Conservation (phyloP, 768 basidiomycete species). For the Collybia sp. region DNA sequence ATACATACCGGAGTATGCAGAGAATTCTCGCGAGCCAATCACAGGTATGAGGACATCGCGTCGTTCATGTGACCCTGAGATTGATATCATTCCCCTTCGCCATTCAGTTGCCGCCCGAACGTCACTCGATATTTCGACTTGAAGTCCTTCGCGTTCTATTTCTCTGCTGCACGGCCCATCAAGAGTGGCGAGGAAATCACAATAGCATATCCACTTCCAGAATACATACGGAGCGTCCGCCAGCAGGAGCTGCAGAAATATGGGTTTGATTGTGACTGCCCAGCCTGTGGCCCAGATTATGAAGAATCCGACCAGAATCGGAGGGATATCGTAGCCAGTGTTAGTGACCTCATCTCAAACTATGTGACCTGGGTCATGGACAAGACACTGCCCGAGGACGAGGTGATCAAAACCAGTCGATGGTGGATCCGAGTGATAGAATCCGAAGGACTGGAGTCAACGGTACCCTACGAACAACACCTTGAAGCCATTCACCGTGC, state of each 20-base stretch:
- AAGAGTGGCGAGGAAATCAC: conserved; percentile 25
- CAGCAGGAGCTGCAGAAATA: conserved; percentile 21
- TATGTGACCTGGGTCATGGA: conserved; percentile 11
- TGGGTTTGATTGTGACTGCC: conserved; percentile 20
- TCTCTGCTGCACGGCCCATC: conserved; percentile 21
- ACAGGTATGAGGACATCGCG: conserved; percentile 19
- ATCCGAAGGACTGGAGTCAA: conserved; percentile 14
- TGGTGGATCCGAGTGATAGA: conserved; percentile 12
- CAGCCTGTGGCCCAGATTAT: conserved; percentile 17
- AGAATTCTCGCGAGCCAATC: conserved; percentile 29
- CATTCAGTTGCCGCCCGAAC: too few species aligned
- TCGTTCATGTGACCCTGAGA: too few species aligned
- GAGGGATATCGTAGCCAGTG: conserved; percentile 8
- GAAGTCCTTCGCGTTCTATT: conserved; percentile 22
- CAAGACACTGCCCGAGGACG: conserved; percentile 10
- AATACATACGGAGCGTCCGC: conserved; percentile 14
- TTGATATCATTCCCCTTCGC: too few species aligned
- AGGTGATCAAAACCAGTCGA: conserved; percentile 13
- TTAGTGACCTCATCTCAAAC: conserved; percentile 6
- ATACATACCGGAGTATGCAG: conserved; percentile 23
- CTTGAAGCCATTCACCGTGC: background rate
- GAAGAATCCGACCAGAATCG: conserved; percentile 17
- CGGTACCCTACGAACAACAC: conserved; percentile 10
- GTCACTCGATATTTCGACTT: conserved; percentile 16
- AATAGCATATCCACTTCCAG: conserved; percentile 18